phyloP scores from a whole-genome alignment of 306 rosid genomes.

The Cyclanthera cordifolia region DNA sequence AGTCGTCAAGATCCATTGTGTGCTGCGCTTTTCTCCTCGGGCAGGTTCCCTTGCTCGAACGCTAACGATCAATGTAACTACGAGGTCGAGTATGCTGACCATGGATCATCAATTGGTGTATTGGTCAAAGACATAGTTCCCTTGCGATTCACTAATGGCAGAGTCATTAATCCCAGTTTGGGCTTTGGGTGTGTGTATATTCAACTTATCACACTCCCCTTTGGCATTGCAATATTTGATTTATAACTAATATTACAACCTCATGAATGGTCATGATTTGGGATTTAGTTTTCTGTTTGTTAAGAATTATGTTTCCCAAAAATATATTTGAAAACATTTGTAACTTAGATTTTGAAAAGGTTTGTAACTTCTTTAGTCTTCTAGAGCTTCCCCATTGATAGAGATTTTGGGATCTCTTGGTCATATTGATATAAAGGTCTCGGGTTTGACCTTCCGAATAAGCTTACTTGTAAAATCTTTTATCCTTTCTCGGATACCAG shows the following conservation, averaged over 20 bases:
- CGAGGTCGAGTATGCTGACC: slow-evolving; percentile 47
- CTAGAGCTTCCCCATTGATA: too few species aligned
- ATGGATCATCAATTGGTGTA: slow-evolving; percentile 50
- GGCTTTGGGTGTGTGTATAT: slow-evolving; percentile 65
- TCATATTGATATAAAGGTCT: too few species aligned
- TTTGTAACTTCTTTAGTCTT: not conserved
- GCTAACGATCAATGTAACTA: slow-evolving; percentile 46
- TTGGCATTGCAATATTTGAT: not conserved
- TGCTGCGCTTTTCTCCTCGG: slow-evolving; percentile 15
- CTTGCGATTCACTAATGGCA: slow-evolving; percentile 29
- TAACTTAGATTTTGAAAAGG: not conserved
- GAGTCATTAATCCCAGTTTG: slow-evolving; percentile 25
- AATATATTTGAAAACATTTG: not conserved
- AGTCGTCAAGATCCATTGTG: slow-evolving; percentile 44
- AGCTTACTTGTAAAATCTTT: too few species aligned
- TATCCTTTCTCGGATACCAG: too few species aligned
- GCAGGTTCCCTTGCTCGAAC: slow-evolving; percentile 2
- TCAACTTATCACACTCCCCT: not conserved
- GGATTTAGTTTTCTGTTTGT: not conserved
- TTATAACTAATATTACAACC: not conserved
- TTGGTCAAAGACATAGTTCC: slow-evolving; percentile 40
- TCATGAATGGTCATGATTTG: not conserved
- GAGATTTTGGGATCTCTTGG: too few species aligned
- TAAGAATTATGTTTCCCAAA: not conserved
- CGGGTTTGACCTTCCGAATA: too few species aligned